A percentile compares a stretch with the other conserved stretches of the same genome.
phyloP scores from a whole-genome alignment of 495 filamentous ascomycete genomes.

The Hypoxylon intermedium region DNA sequence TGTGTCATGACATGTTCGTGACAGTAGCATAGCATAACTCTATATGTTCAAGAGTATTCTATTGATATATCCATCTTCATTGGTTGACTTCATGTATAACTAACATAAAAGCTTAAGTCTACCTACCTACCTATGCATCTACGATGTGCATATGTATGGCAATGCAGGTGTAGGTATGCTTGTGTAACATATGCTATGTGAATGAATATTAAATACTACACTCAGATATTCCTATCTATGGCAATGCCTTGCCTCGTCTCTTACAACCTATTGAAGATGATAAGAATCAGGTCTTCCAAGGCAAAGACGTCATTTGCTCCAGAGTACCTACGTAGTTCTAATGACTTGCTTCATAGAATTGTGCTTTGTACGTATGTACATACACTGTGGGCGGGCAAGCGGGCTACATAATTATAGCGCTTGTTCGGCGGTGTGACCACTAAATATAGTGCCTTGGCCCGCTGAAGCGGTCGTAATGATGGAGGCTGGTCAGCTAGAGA shows the following conservation, averaged over 20 bases:
- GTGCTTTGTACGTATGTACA: neutral
- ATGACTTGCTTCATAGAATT: neutral
- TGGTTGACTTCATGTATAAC: too few relatives aligned
- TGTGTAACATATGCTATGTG: neutral
- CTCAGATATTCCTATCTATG: too few relatives aligned
- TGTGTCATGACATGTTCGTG: constrained; percentile 5
- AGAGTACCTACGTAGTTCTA: neutral
- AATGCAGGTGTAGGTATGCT: too few relatives aligned
- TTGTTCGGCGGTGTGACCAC: constrained; percentile 4
- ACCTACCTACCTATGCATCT: too few relatives aligned
- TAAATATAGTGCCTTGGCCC: constrained; percentile 5
- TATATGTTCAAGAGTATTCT: neutral
- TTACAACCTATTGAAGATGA: too few relatives aligned
- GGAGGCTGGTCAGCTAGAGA: constrained; percentile 16
- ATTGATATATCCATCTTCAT: neutral
- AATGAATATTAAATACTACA: too few relatives aligned
- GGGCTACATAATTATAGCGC: neutral
- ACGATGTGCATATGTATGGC: too few relatives aligned
- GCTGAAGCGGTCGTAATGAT: constrained; percentile 5
- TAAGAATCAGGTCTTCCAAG: too few relatives aligned
- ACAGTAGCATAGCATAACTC: constrained; percentile 5
- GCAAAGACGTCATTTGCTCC: neutral
- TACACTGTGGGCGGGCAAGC: too few relatives aligned
- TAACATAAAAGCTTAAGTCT: too few relatives aligned
- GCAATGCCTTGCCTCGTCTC: too few relatives aligned